Evolutionary conservation across 768 basidiomycete genomes (phyloP).

Genomic region (Tubosaeta sp.): DNA sequence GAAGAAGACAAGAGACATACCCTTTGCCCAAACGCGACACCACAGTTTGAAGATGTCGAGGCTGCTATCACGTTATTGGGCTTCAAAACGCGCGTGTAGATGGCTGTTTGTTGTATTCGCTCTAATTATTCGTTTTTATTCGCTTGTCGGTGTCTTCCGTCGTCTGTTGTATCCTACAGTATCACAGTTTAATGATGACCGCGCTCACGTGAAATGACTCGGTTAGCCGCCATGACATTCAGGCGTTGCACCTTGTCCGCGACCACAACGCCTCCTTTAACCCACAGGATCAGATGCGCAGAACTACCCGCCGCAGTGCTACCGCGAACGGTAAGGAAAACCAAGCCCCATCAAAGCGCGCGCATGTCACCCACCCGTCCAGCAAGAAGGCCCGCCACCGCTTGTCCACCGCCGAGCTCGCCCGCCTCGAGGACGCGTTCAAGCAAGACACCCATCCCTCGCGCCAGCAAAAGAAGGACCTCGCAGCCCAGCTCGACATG

Average conservation of each 20-base stretch:
- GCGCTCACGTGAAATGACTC: slow-evolving; percentile 16
- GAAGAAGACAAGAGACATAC: slow-evolving; percentile 4
- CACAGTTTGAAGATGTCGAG: slow-evolving; percentile 33
- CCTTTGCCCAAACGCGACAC: background rate
- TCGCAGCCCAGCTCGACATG: slow-evolving; percentile 28
- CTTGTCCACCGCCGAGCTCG: slow-evolving; percentile 30
- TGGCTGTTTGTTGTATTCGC: slow-evolving; percentile 14
- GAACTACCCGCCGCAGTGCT: slow-evolving; percentile 25
- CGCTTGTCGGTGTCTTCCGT: background rate
- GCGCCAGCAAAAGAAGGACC: slow-evolving; percentile 26
- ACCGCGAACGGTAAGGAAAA: slow-evolving; percentile 17
- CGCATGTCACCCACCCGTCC: background rate
- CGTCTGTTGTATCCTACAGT: slow-evolving; percentile 6
- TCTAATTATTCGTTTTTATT: slow-evolving; percentile 31
- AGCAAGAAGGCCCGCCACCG: slow-evolving; percentile 35
- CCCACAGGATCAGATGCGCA: slow-evolving; percentile 20
- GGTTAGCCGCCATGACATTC: slow-evolving; percentile 21
- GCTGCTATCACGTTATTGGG: slow-evolving; percentile 35
- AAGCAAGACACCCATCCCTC: slow-evolving; percentile 28
- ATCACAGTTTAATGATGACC: background rate
- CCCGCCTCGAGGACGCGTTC: slow-evolving; percentile 27
- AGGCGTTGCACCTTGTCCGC: background rate
- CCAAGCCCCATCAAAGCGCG: background rate
- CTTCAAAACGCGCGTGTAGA: slow-evolving; percentile 25
- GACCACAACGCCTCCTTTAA: slow-evolving; percentile 9